Base-by-base conservation (phyloP, 371 early-diverging fungal species). In the Mucor lusitanicus region DNA sequence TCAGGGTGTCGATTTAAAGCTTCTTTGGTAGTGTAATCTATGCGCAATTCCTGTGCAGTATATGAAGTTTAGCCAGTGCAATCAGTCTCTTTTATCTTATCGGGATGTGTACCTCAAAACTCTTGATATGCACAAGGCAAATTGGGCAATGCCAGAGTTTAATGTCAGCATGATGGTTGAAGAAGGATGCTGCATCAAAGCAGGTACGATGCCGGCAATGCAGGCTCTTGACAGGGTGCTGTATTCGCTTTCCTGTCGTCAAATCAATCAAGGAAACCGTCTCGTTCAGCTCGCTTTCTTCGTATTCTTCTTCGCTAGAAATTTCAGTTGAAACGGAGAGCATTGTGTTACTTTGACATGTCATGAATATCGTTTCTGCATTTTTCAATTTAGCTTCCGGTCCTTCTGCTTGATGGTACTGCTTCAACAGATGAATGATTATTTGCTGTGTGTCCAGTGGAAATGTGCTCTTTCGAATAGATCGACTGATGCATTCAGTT, bases 101-200 rank as follows among this genome's bases (percentile, higher is more conserved):
- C 27, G n/a, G 9, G 32, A 33, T 44, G 30, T 48, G 19, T 64
- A 72, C 72, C 56, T 72, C 68, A 7, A 64, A 61, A 39, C 39
- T 60, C 40, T 72, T 72, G n/a, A 72, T 72, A 56, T 72, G 72
- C 28, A 72, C 72, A 35, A 39, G 27, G 42, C 72, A 72, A 54
- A 68, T 64, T 33, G 72, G 72, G 42, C 72, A 72, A 61, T 68
- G 58, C 72, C 72, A 72, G 25, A 63, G 55, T 53, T 68, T 64
- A 40, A 56, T 61, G 44, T 67, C 48, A 15, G 50, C 40, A 58
- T 72, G 44, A 7, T 60, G 60, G 17, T 68, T 60, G 40, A 72
- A 72, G 23, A 72, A 72, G 4, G 17, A 7, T 27, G 57, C 35
- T 11, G 68, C 72, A 57, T 72, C 72, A 64, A 72, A 72, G 19